Evolutionary conservation across 202 grass and related monocot genomes (phyloP), one percentile per base, ranked within the genome.

Genomic region (Dendrocalamus latiflorus): DNA sequence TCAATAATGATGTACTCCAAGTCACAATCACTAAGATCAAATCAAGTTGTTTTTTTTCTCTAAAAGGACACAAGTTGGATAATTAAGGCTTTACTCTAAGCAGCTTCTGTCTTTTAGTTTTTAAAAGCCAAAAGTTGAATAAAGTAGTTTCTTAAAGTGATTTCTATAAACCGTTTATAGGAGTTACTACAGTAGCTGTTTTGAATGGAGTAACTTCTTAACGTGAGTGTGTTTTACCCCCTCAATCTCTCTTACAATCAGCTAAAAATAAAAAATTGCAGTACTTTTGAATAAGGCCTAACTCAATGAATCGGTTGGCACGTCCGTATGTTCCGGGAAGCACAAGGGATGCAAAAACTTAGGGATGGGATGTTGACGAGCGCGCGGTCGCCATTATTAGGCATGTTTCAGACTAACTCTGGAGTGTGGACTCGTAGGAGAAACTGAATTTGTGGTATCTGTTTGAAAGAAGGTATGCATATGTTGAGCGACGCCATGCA

Each of bases 1-100:
- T 68, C 55, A 68, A 68, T 55, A 24, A 60, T 70, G 57, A 42
- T 76, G 83, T 83, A 36, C 77, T 8, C 58, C 26, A 34, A 55
- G 58, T 59, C 57, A 43, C 48, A 6, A 22, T 90, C 73, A 55
- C 26, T 0, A 5, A 12, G 42, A 68, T 78, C 74, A 61, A 78
- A 74, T 68, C 43, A 12, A 18, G 36, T 0, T 74, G 47, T 68
- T 17, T 51, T 30, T 36, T 0, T 42, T 42, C n/a, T n/a, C 43
- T 41, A 48, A 55, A 68, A 55, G 66, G 0, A 18, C 18, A 20
- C 10, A 12, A 44, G 10, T 45, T 45, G 43, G 48, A 57, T 15
- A 54, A 74, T 64, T 9, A 45, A 47, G 20, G 14, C 43, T n/a
- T n/a, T n/a, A n/a, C n/a, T n/a, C n/a, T n/a, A n/a, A n/a, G n/a